phyloP scores from a whole-genome alignment of 345 rosid species.

The Rubroshorea leprosula region DNA sequence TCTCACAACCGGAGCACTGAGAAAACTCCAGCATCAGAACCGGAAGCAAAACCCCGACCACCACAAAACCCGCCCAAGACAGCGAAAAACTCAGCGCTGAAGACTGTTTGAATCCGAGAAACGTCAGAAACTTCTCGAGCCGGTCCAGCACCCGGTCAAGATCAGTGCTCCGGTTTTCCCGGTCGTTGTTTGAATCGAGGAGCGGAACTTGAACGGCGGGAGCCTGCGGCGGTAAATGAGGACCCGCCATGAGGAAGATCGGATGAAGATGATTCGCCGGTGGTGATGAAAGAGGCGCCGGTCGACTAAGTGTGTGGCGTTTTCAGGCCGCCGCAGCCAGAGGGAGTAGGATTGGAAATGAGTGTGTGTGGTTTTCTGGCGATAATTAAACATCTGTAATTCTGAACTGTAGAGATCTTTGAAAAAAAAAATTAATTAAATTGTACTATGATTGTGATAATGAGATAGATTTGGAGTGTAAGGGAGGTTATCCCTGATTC shows the following conservation, averaged over 20 bases:
- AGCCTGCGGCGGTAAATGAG: conserved; percentile 18
- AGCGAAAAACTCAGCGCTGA: conserved; percentile 38
- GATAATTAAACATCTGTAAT: too few species aligned
- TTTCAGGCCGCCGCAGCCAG: too few species aligned
- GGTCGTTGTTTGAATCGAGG: conserved; percentile 32
- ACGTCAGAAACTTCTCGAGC: conserved; percentile 46
- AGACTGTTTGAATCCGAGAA: conserved; percentile 70
- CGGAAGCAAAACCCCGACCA: conserved; percentile 60
- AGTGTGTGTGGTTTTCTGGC: too few species aligned
- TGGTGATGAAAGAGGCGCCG: not conserved
- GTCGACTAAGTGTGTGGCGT: too few species aligned
- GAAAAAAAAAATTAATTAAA: too few species aligned
- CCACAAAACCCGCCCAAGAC: conserved; percentile 56
- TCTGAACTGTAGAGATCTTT: too few species aligned
- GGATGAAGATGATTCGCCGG: not conserved
- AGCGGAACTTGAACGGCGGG: conserved; percentile 40
- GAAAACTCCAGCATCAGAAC: conserved; percentile 56
- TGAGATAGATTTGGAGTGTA: too few species aligned
- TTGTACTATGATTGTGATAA: too few species aligned
- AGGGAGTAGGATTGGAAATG: too few species aligned
- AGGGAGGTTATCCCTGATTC: too few species aligned
- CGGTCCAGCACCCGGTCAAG: conserved; percentile 37
- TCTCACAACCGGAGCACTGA: conserved; percentile 45
- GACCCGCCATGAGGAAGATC: conserved; percentile 32
- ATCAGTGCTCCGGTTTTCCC: conserved; percentile 19